Conservation (phyloP, 1,284 basidiomycete species). For the Austroboletus rostrupii region DNA sequence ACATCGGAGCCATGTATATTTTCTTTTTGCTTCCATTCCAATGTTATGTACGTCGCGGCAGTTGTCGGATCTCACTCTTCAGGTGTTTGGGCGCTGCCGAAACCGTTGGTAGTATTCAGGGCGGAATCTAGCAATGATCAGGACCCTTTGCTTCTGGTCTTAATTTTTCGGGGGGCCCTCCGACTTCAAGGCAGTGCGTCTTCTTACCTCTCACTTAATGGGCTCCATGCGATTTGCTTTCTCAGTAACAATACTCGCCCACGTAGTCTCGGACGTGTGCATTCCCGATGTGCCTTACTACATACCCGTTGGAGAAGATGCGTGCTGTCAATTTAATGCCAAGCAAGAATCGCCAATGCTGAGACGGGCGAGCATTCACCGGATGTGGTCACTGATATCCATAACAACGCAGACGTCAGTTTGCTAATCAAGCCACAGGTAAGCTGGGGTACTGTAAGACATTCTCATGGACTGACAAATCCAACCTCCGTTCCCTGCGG, state of each 20-base stretch:
- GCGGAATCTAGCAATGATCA: no score
- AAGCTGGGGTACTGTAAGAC: background rate
- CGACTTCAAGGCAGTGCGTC: no score
- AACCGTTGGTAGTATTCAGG: no score
- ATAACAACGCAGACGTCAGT: conserved; percentile 7
- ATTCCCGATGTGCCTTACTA: background rate
- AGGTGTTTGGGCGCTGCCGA: no score
- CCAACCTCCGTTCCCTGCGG: background rate
- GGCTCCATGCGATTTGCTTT: background rate
- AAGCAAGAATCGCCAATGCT: background rate
- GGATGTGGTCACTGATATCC: conserved; percentile 1
- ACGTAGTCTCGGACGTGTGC: background rate
- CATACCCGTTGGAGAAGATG: background rate
- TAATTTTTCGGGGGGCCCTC: no score
- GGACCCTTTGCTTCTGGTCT: no score
- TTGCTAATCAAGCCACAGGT: background rate
- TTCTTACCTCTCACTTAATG: no score
- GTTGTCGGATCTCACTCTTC: no score
- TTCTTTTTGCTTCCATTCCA: no score
- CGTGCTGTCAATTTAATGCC: background rate
- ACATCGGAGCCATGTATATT: no score
- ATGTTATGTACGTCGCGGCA: no score
- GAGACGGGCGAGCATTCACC: background rate
- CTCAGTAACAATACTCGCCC: background rate
- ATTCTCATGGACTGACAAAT: background rate